Percentiles rank a stretch among this genome's conserved stretches.
Evolutionary conservation across 148 eudicot species (phyloP).

Genomic region (Diospyros kaki): DNA sequence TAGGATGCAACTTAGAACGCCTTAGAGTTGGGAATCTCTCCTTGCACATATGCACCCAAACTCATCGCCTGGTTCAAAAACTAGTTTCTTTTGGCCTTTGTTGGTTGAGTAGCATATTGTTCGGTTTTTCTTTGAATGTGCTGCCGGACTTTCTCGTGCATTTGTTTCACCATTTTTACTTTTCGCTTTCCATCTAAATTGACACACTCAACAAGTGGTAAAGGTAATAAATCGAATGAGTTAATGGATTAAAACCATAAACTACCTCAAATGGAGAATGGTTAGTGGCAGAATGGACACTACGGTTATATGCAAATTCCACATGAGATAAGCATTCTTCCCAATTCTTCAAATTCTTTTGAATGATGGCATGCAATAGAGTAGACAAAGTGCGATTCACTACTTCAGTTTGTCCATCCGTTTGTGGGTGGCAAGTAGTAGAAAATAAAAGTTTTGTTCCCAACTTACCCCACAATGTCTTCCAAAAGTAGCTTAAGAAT

Average conservation of each 20-base stretch:
- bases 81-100: neutral
- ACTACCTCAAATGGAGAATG: neutral
- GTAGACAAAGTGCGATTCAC: neutral
- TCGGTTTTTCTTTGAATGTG: neutral
- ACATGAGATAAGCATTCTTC: neutral
- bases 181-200: neutral
- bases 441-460: constrained; percentile 12
- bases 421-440: constrained; percentile 5
- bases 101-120: neutral
- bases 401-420: constrained; percentile 6
- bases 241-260: constrained; percentile 5
- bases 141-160: neutral
- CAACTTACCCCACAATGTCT: neutral
- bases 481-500: constrained; percentile 13
- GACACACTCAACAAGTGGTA: neutral
- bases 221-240: constrained; percentile 4
- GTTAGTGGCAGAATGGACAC: neutral
- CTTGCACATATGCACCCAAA: constrained; percentile 1
- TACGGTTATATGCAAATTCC: neutral
- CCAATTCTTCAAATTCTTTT: constrained; percentile 5
- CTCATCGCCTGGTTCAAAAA: neutral
- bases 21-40: neutral
- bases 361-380: neutral
- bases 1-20: neutral
- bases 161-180: neutral